phyloP scores from a whole-genome alignment of 1,139 yeast genomes.

The Geotrichum bryndzae region DNA sequence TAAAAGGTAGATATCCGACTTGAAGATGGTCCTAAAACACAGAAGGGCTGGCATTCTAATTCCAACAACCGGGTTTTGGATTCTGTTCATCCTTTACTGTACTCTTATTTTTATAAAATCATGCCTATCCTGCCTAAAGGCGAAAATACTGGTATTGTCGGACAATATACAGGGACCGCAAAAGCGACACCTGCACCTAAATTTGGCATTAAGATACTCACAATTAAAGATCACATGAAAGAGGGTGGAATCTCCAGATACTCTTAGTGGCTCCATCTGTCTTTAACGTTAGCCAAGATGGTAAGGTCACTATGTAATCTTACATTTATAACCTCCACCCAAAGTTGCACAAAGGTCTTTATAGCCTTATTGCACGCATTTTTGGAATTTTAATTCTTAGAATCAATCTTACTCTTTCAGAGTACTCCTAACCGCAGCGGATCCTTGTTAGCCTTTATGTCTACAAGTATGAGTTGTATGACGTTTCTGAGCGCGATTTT shows the following conservation, averaged over 20 bases:
- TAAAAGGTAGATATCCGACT: slow-evolving; percentile 1
- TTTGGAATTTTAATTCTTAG: slow-evolving; percentile 35
- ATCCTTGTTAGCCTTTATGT: neutral
- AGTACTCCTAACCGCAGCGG: neutral
- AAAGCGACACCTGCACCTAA: neutral
- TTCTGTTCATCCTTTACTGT: slow-evolving; percentile 42
- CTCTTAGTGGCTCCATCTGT: slow-evolving; percentile 17
- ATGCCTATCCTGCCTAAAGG: slow-evolving; percentile 25
- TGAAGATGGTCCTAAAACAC: slow-evolving; percentile 53
- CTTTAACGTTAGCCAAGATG: slow-evolving; percentile 14
- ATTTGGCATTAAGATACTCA: neutral
- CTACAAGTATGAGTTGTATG: slow-evolving; percentile 1
- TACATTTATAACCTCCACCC: slow-evolving; percentile 41
- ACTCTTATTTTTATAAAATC: slow-evolving; percentile 37
- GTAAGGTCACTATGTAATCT: slow-evolving; percentile 25
- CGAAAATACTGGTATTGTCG: neutral
- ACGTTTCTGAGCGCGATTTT: neutral
- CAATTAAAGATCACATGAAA: neutral
- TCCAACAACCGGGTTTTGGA: slow-evolving; percentile 37
- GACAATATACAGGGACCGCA: neutral
- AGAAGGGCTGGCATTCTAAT: slow-evolving; percentile 36
- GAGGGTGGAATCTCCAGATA: neutral
- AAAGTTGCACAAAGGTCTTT: slow-evolving; percentile 25
- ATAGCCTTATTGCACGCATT: slow-evolving; percentile 30
- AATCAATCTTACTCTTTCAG: slow-evolving; percentile 30